Percentiles rank a stretch among this genome's conserved stretches.
phyloP scores from a whole-genome alignment of 2,329 filamentous ascomycete species.

The Bipolaris oryzae region DNA sequence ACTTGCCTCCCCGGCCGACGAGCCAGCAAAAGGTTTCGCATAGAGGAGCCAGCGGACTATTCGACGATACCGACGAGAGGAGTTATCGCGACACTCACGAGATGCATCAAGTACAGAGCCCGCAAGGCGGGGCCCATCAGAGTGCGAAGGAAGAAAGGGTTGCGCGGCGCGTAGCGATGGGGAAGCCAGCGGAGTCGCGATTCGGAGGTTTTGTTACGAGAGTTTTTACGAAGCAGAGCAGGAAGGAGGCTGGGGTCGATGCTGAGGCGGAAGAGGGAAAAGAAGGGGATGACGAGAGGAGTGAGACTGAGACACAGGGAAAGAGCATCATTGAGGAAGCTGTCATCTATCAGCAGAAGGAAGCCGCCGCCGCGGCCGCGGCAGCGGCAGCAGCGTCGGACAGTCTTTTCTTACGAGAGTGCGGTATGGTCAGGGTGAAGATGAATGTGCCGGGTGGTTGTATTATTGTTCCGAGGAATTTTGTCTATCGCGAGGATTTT shows the following conservation, averaged over 20 bases:
- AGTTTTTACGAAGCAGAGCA: too few species aligned
- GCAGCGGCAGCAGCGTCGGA: constrained; percentile 2
- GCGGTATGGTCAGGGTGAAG: constrained; percentile 23
- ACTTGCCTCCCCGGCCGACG: too few species aligned
- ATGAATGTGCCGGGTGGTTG: constrained; percentile 15
- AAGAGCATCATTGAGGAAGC: too few species aligned
- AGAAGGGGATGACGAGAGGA: too few species aligned
- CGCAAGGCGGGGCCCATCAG: neutral
- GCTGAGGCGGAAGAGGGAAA: too few species aligned
- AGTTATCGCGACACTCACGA: neutral
- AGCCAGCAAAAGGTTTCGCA: neutral
- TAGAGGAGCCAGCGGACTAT: neutral
- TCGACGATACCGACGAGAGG: neutral
- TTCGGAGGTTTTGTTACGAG: too few species aligned
- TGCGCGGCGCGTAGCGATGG: neutral
- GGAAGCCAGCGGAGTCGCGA: neutral
- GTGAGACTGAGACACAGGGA: too few species aligned
- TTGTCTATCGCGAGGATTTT: constrained; percentile 8
- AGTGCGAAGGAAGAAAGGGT: neutral
- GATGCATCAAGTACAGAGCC: neutral
- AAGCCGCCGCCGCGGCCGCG: too few species aligned
- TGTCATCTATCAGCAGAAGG: too few species aligned
- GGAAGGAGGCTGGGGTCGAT: too few species aligned
- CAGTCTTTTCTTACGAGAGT: constrained; percentile 21
- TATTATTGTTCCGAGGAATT: constrained; percentile 18